Base-by-base conservation (phyloP, 1,284 basidiomycete species). In the Uromyces viciae-fabae region DNA sequence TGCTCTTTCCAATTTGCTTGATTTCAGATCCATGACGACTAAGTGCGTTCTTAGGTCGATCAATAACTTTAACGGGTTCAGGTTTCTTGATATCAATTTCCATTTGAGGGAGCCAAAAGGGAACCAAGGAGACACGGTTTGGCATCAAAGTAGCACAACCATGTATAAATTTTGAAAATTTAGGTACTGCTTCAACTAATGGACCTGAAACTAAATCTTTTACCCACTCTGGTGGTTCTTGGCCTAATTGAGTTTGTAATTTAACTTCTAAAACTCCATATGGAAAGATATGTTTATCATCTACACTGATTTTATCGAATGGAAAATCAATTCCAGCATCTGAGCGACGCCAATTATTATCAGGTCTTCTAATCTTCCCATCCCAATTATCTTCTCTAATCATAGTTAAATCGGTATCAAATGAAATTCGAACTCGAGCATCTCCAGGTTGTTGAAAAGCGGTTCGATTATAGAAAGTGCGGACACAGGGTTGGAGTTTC, bases 361-460 rank as follows among this genome's bases (percentile, higher is more conserved):
- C 88, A 22, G 92, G 91, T 0, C 94, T 88, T 31, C 96, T 92
- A 43, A 87, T 87, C 64, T 87, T 86, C 5, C 92, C 93, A 86
- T 98, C 95, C 94, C 96, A 99, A 85, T 98, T 94, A 86, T 99
- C 96, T 86, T 99, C 96, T 82, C 96, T 90, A 78, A 98, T 87
- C 88, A 99, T 92, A 8, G 93, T 92, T 40, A 99, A 90, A 86
- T 98, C 95, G 0, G 96, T 99, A 86, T 99, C 97, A 82, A 99
- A 91, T 42, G 96, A 99, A 83, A 99, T 98, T 76, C 96, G 94
- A 56, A 99, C 96, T 66, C 94, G 91, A 36, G 97, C 96, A 85
- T 99, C 97, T 28, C 97, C 96, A 11, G 97, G 97, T 33, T 99
- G 90, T 87, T 99, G 96, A 89, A 99, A 99, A 0, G 96, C 96